Conservation (phyloP, 2,329 filamentous ascomycete species). For the Fusarium brachygibbosum region DNA sequence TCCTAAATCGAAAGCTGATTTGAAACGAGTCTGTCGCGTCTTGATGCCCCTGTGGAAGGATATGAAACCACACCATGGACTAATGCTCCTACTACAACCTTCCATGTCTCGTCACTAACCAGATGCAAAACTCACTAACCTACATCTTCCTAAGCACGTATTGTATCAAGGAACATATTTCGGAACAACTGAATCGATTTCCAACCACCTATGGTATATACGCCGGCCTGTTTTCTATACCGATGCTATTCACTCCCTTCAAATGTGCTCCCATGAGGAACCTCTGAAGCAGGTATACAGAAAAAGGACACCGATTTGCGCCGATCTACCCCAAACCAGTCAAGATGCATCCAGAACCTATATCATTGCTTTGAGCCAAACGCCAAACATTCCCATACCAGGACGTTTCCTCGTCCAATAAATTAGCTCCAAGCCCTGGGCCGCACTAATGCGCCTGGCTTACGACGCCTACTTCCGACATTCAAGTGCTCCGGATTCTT, state of each 20-base stretch:
- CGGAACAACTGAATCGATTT: neutral
- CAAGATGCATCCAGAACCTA: slow-evolving; percentile 20
- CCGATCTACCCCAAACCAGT: slow-evolving; percentile 38
- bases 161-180: neutral
- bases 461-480: slow-evolving; percentile 58
- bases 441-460: slow-evolving; percentile 44
- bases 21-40: neutral
- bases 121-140: neutral
- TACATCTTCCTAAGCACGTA: neutral
- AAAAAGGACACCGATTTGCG: slow-evolving; percentile 34
- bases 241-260: slow-evolving; percentile 8
- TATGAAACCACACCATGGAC: neutral
- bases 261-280: slow-evolving; percentile 16
- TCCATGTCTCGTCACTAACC: neutral
- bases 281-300: slow-evolving; percentile 7
- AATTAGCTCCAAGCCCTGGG: slow-evolving; percentile 45
- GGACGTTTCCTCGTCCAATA: neutral
- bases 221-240: slow-evolving; percentile 23
- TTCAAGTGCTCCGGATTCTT: slow-evolving; percentile 52
- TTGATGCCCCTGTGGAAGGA: neutral
- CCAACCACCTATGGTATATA: slow-evolving; percentile 27
- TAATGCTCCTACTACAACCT: neutral
- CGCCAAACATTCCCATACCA: slow-evolving; percentile 9
- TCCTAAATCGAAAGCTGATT: neutral
- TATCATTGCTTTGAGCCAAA: slow-evolving; percentile 9